Conservation (phyloP, 202 grass and related monocot species). For the Panicum hallii region DNA sequence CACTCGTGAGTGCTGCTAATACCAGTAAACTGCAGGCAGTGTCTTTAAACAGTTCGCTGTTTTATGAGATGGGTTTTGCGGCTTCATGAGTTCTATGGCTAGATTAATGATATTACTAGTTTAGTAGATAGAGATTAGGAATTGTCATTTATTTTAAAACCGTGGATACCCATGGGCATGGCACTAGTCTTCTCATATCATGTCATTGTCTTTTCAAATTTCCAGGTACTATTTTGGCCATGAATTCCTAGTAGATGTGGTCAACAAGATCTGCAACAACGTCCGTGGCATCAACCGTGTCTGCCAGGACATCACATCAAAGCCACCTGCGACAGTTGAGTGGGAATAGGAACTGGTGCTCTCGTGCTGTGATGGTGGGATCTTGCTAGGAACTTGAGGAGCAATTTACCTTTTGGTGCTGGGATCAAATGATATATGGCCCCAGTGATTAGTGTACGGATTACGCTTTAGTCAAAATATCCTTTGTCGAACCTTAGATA, state of each 20-base stretch:
- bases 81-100: neutral
- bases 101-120: neutral
- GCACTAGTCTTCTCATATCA: neutral
- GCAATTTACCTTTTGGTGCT: neutral
- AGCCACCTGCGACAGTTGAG: conserved; percentile 88
- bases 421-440: neutral
- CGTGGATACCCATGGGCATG: neutral
- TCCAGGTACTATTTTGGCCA: conserved; percentile 91
- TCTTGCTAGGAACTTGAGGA: neutral
- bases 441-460: neutral
- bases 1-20: neutral
- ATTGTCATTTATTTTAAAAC: too few relatives aligned
- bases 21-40: neutral
- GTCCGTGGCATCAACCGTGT: conserved; percentile 84
- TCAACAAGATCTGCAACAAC: conserved; percentile 88
- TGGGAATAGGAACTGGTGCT: conserved; percentile 61
- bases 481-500: neutral
- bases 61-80: neutral
- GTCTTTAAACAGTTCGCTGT: neutral
- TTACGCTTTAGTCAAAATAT: neutral
- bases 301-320: conserved; percentile 79
- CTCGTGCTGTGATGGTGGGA: neutral
- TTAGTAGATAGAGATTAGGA: neutral
- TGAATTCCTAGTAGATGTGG: conserved; percentile 74
- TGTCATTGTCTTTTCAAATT: neutral